Evolutionary conservation across 257 asterid genomes (phyloP).

Genomic region (Leonotis leonurus): DNA sequence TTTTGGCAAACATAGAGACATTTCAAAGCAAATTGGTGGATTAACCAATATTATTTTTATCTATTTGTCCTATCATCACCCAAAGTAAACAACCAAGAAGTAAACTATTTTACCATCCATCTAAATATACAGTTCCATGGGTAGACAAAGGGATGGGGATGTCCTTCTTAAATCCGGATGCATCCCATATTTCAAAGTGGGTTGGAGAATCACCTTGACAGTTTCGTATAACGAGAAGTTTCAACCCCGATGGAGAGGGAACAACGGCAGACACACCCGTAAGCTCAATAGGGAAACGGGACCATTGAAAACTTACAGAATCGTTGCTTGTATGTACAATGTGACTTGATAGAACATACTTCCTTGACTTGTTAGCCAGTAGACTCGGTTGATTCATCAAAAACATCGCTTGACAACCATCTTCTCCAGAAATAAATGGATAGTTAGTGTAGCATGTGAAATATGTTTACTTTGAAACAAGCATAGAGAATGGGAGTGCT

Average conservation of each 20-base stretch:
- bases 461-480: neutral
- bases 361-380: conserved; percentile 59
- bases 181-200: conserved; percentile 76
- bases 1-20: too few species aligned
- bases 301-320: conserved; percentile 57
- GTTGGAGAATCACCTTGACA: conserved; percentile 62
- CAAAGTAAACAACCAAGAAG: too few species aligned
- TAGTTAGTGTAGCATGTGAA: neutral
- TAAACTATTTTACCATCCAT: conserved; percentile 71
- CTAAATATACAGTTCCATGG: conserved; percentile 83
- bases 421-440: conserved; percentile 27
- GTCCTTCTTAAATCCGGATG: conserved; percentile 55
- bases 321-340: conserved; percentile 26
- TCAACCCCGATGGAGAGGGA: conserved; percentile 89
- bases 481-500: neutral
- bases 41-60: too few species aligned
- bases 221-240: conserved; percentile 61
- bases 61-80: too few species aligned
- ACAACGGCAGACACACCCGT: conserved; percentile 51
- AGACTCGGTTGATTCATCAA: conserved; percentile 64
- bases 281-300: conserved; percentile 73
- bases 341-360: conserved; percentile 49
- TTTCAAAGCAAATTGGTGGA: too few species aligned
- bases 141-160: conserved; percentile 46
- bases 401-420: conserved; percentile 68